A percentile compares a stretch with the other conserved stretches of the same genome.
These are phyloP conservation scores for Fusarium bulbicola DNA, from an alignment of 2,329 filamentous ascomycete species.

Conservation along the genomic window DNA sequence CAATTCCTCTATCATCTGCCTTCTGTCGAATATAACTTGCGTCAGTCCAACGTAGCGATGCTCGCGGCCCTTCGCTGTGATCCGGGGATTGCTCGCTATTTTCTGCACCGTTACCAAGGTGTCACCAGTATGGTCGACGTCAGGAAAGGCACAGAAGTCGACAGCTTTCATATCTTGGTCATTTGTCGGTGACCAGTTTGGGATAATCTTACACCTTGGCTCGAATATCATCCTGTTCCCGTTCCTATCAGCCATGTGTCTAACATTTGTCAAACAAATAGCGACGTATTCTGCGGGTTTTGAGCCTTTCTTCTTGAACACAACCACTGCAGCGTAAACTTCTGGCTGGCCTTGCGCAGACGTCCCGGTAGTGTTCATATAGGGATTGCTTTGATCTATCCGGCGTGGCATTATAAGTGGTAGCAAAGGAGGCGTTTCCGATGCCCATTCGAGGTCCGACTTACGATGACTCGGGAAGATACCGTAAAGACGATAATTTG, in stretches of 20 bases:
- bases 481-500: neutral
- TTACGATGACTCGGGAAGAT: neutral
- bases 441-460: neutral
- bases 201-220: neutral
- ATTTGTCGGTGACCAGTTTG: neutral
- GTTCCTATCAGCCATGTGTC: neutral
- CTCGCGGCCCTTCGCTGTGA: accelerated
- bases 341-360: neutral
- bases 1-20: neutral
- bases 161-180: neutral
- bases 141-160: neutral
- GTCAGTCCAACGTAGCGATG: neutral
- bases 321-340: neutral
- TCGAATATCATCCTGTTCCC: accelerated
- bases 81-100: neutral
- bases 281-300: neutral
- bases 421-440: neutral
- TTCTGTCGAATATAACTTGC: neutral
- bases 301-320: neutral
- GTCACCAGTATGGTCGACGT: neutral
- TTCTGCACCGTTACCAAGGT: neutral
- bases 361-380: accelerated
- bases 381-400: accelerated
- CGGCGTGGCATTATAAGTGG: neutral
- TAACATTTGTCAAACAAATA: neutral